Base-by-base conservation (phyloP, 2,329 filamentous ascomycete genomes). In the Xenosphaeropsis pyriputrescens region DNA sequence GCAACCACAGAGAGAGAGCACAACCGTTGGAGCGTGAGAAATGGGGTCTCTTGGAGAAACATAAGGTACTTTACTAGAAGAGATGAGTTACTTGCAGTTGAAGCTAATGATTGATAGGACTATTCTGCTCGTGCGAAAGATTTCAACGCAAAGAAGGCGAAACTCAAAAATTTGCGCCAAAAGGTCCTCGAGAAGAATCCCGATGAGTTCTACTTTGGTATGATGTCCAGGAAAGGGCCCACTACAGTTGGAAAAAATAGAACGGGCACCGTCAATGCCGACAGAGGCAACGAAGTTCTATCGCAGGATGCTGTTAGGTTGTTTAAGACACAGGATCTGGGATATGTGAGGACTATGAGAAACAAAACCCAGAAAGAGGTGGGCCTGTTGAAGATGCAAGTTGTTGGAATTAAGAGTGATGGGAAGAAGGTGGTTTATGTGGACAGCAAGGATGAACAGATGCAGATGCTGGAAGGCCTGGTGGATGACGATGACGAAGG, bases 21-120 rank as follows among this genome's bases (percentile, higher is more conserved):
- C 91, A 96, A 59, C 83, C 88, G 31, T 61, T 75, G 45, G 83
- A 88, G 55, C 84, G 91, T 38, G 67, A 79, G 47, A 85, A 85
- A 65, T 85, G 86, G 62, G 91, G 91, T 46, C 72, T 96, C 16
- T 77, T 96, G 43, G 91, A 96, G 60, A 96, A 98, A 64, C 83
- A 91, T 70, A 95, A 95, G 65, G 79, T 79, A 53, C 32, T 26
- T 26, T 26, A 11, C 12, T 11, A 26, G 3, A 11, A 26, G 18
- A 19, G 8, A 5, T 19, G 8, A 26, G 8, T 26, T 5, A 26
- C 22, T 26, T 26, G 4, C 22, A 9, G 8, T 9, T 11, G 12
- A 26, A 8, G 12, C 22, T 26, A 26, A 26, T 26, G 4, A 3
- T 26, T 26, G 8, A 31, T 42, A 71, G 68, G 75, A 80, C 55